Conservation (phyloP, 805 yeast genomes). For the Candida arabinofermentans region DNA sequence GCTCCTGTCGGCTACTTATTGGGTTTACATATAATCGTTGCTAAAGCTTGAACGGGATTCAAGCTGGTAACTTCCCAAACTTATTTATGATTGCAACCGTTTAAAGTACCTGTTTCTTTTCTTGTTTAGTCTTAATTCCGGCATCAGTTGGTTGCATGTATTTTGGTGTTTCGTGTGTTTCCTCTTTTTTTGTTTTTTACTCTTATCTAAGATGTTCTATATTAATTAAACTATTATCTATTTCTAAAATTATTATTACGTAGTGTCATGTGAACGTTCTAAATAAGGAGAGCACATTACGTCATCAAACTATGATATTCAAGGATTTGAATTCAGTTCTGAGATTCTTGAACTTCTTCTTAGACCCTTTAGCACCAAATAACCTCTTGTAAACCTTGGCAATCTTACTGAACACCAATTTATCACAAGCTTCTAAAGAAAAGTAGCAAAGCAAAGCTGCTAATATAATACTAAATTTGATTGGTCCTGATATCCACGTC, state of each 20-base stretch:
- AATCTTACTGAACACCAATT: conserved; percentile 36
- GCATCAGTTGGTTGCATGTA: neutral
- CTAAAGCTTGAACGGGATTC: neutral
- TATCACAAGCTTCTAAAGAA: conserved; percentile 43
- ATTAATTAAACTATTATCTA: no score
- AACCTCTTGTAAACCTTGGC: conserved; percentile 37
- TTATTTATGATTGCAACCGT: no score
- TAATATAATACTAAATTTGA: conserved; percentile 48
- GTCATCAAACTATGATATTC: neutral
- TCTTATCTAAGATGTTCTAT: no score
- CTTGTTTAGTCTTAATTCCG: no score
- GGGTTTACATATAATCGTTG: no score
- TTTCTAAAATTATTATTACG: neutral
- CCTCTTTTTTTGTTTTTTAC: neutral
- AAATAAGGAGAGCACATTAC: neutral
- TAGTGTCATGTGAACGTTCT: no score
- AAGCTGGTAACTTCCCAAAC: neutral
- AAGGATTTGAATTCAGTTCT: conserved; percentile 23
- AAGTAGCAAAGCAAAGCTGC: conserved; percentile 48
- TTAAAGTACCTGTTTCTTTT: no score
- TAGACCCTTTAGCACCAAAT: conserved; percentile 27
- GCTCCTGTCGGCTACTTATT: no score
- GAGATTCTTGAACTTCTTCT: conserved; percentile 37
- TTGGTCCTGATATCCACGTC: conserved; percentile 49
- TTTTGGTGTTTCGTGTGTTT: neutral